These are phyloP conservation scores for Cyberlindnera nakhonratchasimensis DNA, from an alignment of 805 yeast genomes.

Conservation along the genomic window DNA sequence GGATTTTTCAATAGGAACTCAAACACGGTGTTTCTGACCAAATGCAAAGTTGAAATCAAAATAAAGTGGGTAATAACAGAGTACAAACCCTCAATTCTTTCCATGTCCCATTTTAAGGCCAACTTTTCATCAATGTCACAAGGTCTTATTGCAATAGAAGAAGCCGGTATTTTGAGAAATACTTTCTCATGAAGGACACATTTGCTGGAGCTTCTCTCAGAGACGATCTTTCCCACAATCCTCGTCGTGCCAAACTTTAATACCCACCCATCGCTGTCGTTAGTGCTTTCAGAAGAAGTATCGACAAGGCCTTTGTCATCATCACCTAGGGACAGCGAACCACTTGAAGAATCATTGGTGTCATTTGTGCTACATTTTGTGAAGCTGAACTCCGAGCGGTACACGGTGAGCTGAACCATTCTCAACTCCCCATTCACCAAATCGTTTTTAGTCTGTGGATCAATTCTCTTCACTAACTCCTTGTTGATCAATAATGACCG, in stretches of 20 bases:
- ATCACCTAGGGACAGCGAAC: conserved; percentile 33
- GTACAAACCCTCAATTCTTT: conserved; percentile 31
- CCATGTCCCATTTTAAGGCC: conserved; percentile 25
- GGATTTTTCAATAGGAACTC: conserved; percentile 23
- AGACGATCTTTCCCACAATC: conserved; percentile 28
- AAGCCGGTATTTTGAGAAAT: conserved; percentile 31
- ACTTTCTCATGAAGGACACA: conserved; percentile 29
- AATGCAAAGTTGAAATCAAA: conserved; percentile 41
- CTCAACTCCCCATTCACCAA: conserved; percentile 38
- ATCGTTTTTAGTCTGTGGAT: conserved; percentile 36
- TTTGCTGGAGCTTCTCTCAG: conserved; percentile 32
- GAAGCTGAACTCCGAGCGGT: conserved; percentile 15
- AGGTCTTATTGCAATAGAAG: conserved; percentile 25
- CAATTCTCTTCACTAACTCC: conserved; percentile 32
- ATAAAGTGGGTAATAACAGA: conserved; percentile 45
- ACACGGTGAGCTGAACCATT: conserved; percentile 29
- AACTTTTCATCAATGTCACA: conserved; percentile 25
- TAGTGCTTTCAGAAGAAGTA: conserved; percentile 17
- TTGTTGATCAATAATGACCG: conserved; percentile 43
- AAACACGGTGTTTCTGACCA: conserved; percentile 40
- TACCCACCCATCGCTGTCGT: conserved; percentile 12
- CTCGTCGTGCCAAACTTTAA: conserved; percentile 11
- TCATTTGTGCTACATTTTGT: not conserved
- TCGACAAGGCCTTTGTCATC: conserved; percentile 29
- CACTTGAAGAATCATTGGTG: not conserved